phyloP scores from a whole-genome alignment of 257 asterid species.

The Fraxinus excelsior region DNA sequence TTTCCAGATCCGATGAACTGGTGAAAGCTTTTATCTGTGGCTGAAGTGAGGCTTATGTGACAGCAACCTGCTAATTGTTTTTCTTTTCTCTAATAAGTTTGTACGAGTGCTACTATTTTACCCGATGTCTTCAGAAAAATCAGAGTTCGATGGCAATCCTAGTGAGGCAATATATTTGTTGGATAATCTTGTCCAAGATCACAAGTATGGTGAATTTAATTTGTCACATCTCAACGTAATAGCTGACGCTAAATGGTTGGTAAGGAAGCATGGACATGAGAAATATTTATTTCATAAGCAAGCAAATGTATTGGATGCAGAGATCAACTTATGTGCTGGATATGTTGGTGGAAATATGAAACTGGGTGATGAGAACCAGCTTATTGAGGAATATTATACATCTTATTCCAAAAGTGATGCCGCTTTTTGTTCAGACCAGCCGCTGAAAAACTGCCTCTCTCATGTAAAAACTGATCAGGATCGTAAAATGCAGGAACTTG shows the following conservation, averaged over 20 bases:
- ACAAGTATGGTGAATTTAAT: slow-evolving; percentile 29
- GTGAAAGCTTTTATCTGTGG: slow-evolving; percentile 15
- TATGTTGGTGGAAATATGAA: slow-evolving; percentile 32
- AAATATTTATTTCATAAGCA: slow-evolving; percentile 28
- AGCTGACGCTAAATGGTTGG: slow-evolving; percentile 37
- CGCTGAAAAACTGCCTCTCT: slow-evolving; percentile 27
- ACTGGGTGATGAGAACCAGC: slow-evolving; percentile 35
- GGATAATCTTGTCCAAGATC: slow-evolving; percentile 31
- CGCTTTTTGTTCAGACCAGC: slow-evolving; percentile 35
- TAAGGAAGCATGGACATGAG: slow-evolving; percentile 30
- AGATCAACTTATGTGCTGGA: slow-evolving; percentile 28
- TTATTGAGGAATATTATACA: slow-evolving; percentile 47
- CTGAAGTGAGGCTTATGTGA: slow-evolving; percentile 15
- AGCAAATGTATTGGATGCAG: slow-evolving; percentile 33
- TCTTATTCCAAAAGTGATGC: slow-evolving; percentile 33
- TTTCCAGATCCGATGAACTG: slow-evolving; percentile 13
- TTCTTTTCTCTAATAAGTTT: slow-evolving; percentile 2
- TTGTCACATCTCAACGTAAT: slow-evolving; percentile 26
- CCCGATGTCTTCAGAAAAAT: slow-evolving; percentile 46
- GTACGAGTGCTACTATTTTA: slow-evolving; percentile 21
- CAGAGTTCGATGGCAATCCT: slow-evolving; percentile 35
- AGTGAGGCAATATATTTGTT: slow-evolving; percentile 38
- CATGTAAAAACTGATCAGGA: slow-evolving; percentile 32
- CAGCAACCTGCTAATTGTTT: not conserved
- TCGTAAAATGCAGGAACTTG: slow-evolving; percentile 35